Percentiles rank a stretch among this genome's conserved stretches.
These are phyloP conservation scores for Aspergillus sp. DNA, from an alignment of 2,329 filamentous ascomycete genomes.

Conservation along the genomic window DNA sequence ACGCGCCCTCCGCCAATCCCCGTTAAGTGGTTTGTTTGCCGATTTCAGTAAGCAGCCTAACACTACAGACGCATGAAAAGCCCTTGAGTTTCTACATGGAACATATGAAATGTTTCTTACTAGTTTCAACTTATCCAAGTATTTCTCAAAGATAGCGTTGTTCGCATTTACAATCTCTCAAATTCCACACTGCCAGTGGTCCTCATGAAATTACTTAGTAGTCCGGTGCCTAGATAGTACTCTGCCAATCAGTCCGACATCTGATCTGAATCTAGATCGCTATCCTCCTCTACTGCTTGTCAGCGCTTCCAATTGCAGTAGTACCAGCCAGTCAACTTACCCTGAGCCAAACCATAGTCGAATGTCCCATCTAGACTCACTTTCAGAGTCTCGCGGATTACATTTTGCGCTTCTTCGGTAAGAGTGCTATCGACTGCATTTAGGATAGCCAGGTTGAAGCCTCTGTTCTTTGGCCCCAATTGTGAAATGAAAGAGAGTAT, in stretches of 20 bases:
- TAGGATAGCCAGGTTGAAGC: conserved; percentile 34
- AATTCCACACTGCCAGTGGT: neutral
- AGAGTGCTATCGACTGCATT: conserved; percentile 25
- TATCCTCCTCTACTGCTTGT: conserved; percentile 23
- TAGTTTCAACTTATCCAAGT: neutral
- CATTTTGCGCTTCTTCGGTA: conserved; percentile 28
- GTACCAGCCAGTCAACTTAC: conserved; percentile 13
- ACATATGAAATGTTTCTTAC: too few species aligned
- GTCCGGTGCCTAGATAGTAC: neutral
- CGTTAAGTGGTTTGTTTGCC: conserved; percentile 24
- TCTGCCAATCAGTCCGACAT: neutral
- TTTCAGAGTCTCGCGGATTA: conserved; percentile 31
- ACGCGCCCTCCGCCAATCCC: conserved; percentile 27
- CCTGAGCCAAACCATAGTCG: conserved; percentile 26
- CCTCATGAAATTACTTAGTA: too few species aligned
- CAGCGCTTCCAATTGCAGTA: neutral
- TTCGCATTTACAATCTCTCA: neutral
- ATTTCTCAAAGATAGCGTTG: too few species aligned
- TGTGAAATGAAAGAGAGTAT: conserved; percentile 35
- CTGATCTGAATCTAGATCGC: conserved; percentile 21
- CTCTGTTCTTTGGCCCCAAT: conserved; percentile 31
- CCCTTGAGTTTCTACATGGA: neutral
- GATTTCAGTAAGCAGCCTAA: neutral
- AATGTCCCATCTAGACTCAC: conserved; percentile 25
- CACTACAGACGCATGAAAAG: neutral